Evolutionary conservation across 768 basidiomycete species (phyloP).

Genomic region (Paxillus rubicundulus): DNA sequence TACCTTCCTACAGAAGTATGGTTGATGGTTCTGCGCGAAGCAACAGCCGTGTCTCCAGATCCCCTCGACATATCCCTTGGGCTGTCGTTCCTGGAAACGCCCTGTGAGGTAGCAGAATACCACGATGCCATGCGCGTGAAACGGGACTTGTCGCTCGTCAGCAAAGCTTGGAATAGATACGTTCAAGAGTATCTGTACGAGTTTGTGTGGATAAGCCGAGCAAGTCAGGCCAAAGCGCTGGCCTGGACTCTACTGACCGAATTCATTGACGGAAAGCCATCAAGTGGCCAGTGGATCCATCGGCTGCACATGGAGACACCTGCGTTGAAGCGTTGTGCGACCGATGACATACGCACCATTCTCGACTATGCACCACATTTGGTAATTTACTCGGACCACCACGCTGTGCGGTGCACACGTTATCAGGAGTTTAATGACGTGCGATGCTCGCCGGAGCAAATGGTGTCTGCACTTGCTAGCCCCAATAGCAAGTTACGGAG

Average conservation of each 20-base stretch:
- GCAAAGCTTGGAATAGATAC: slow-evolving; percentile 51
- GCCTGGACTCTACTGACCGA: slow-evolving; percentile 44
- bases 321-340: slow-evolving; percentile 57
- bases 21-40: slow-evolving; percentile 62
- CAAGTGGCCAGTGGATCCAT: slow-evolving; percentile 52
- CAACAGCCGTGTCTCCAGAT: slow-evolving; percentile 43
- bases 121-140: slow-evolving; percentile 48
- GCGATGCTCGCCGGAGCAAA: slow-evolving; percentile 50
- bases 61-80: slow-evolving; percentile 47
- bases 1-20: slow-evolving; percentile 62
- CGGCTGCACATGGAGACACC: slow-evolving; percentile 71
- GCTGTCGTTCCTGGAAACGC: slow-evolving; percentile 57
- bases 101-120: slow-evolving; percentile 45
- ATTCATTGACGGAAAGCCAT: slow-evolving; percentile 36
- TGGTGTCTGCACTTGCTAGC: slow-evolving; percentile 57
- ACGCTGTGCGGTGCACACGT: slow-evolving; percentile 57
- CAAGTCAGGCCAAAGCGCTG: slow-evolving; percentile 47
- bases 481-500: slow-evolving; percentile 52
- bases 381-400: slow-evolving; percentile 60
- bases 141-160: slow-evolving; percentile 51
- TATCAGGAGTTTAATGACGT: slow-evolving; percentile 44
- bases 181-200: slow-evolving; percentile 60
- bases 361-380: slow-evolving; percentile 62
- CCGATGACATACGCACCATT: slow-evolving; percentile 65
- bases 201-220: slow-evolving; percentile 65